phyloP scores from a whole-genome alignment of 2,329 filamentous ascomycete genomes.

The Blumeria hordei region DNA sequence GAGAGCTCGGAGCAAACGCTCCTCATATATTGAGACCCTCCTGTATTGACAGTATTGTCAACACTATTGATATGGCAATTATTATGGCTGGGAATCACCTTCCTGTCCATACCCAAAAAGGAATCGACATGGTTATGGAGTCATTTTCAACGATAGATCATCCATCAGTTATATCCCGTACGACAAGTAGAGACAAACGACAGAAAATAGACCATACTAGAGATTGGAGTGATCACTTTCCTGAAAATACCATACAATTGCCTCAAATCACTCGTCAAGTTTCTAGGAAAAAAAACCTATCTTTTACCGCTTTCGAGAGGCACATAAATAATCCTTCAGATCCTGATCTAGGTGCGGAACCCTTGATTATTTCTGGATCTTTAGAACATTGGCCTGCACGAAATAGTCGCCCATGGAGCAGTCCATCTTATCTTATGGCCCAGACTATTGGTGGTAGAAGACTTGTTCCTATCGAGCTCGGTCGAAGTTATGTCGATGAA shows the following conservation, averaged over 20 bases:
- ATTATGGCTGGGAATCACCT: constrained; percentile 12
- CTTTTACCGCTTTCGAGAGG: constrained; percentile 33
- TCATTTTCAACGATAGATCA: constrained; percentile 33
- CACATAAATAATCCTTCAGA: constrained; percentile 26
- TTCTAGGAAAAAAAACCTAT: constrained; percentile 20
- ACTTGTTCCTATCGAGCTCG: constrained; percentile 67
- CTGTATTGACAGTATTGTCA: constrained; percentile 11
- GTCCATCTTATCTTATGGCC: constrained; percentile 47
- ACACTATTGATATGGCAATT: constrained; percentile 13
- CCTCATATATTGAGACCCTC: neutral
- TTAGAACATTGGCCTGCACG: constrained; percentile 56
- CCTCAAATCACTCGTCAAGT: constrained; percentile 21
- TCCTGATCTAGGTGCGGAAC: constrained; percentile 21
- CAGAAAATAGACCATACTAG: constrained; percentile 2
- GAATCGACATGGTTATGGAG: constrained; percentile 33
- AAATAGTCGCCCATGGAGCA: constrained; percentile 41
- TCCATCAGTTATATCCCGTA: neutral
- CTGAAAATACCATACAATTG: constrained; percentile 8
- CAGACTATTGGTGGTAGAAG: constrained; percentile 53
- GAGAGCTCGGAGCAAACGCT: neutral
- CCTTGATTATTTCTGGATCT: constrained; percentile 44
- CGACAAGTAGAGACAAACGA: constrained; percentile 7
- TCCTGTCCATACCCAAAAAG: neutral
- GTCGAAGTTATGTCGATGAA: constrained; percentile 65
- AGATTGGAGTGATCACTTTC: constrained; percentile 5